Evolutionary conservation across 2,329 filamentous ascomycete species (phyloP).

Genomic region (Fusarium phyllophilum): DNA sequence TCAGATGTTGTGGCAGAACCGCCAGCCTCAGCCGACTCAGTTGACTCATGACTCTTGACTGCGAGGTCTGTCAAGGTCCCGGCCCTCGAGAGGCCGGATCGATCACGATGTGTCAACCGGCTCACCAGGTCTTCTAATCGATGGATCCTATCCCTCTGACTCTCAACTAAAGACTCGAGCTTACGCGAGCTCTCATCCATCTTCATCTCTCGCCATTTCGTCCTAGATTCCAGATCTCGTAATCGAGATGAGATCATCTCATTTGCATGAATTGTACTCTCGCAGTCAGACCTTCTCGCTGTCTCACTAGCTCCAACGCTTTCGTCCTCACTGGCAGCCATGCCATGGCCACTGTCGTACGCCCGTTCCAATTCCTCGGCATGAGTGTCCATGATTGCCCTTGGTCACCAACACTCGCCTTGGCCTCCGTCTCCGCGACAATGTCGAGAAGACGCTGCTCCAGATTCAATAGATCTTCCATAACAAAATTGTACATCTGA

Average conservation of each 20-base stretch:
- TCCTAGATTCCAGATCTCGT: slow-evolving; percentile 49
- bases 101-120: slow-evolving; percentile 18
- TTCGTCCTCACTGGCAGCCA: slow-evolving; percentile 58
- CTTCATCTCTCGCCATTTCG: slow-evolving; percentile 45
- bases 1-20: slow-evolving; percentile 5
- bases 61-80: slow-evolving; percentile 21
- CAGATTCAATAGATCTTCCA: slow-evolving; percentile 57
- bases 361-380: slow-evolving; percentile 52
- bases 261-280: slow-evolving; percentile 60
- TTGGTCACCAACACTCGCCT: slow-evolving; percentile 34
- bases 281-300: slow-evolving; percentile 57
- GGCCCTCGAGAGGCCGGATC: slow-evolving; percentile 16
- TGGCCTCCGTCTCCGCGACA: slow-evolving; percentile 55
- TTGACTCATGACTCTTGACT: slow-evolving; percentile 17
- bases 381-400: slow-evolving; percentile 51
- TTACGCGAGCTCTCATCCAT: slow-evolving; percentile 44
- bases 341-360: slow-evolving; percentile 53
- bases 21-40: slow-evolving; percentile 11
- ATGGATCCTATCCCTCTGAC: slow-evolving; percentile 40
- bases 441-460: slow-evolving; percentile 57
- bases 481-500: slow-evolving; percentile 59
- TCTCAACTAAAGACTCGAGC: slow-evolving; percentile 39
- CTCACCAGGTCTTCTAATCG: slow-evolving; percentile 34
- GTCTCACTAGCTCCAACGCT: slow-evolving; percentile 57
- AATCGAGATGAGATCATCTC: slow-evolving; percentile 59